Base-by-base conservation (phyloP, 1,284 basidiomycete species). In the Ganoderma lucidum region DNA sequence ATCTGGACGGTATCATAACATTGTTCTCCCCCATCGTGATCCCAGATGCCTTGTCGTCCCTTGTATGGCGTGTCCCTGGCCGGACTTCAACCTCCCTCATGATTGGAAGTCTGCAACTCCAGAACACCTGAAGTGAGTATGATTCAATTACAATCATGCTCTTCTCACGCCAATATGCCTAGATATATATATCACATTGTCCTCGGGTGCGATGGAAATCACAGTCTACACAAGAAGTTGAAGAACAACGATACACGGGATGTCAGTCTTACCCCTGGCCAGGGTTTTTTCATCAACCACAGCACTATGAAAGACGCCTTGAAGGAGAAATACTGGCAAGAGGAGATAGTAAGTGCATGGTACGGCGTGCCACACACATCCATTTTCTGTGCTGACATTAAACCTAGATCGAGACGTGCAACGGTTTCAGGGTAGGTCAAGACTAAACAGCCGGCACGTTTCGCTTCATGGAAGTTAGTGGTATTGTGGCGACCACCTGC, bases 201-300 rank as follows among this genome's bases (percentile, higher is more conserved):
- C 39, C 14, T 64, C 6, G 62, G 67, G 0, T 42, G 30, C 8
- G 63, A 68, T 28, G 67, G 63, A 10, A 64, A 64, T 15, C 58
- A 64, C 28, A 61, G 62, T 19, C 28, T 68, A 17, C 62, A 64
- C 17, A 64, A 68, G 63, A 68, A 64, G 58, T 8, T n/a, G 6
- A 68, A 68, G 45, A 19, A 37, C 1, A 48, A 64, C 8, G 67
- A 68, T 19, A n/a, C 56, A 0, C 32, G 30, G 3, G 67, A 68
- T 45, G 9, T 41, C 28, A 53, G 15, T 15, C 41, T 67, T 2
- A n/a, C 37, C 5, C 17, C 14, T 15, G 61, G 48, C 2, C 23
- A 67, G 12, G 60, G 39, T 0, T 67, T 42, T 61, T 62, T 67
- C 39, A 45, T 67, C 23, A 17, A 56, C 19, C 61, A 56, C 51